phyloP scores from a whole-genome alignment of 78 protist species.

The Guillardia theta region DNA sequence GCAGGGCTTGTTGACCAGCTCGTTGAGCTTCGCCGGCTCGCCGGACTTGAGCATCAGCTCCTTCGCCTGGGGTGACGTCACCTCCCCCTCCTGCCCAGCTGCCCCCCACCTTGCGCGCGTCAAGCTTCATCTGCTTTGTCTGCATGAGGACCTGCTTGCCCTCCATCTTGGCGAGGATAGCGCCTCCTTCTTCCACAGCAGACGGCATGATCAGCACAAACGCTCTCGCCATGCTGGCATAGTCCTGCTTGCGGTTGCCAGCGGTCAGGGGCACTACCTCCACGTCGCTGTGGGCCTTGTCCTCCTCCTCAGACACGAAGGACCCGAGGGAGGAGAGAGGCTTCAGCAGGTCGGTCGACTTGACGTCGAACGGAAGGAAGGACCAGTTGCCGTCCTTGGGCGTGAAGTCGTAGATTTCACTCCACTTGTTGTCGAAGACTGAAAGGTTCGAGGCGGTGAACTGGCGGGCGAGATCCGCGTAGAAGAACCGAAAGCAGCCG shows the following conservation, averaged over 20 bases:
- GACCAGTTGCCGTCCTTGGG: not conserved
- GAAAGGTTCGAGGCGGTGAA: conserved; percentile 3
- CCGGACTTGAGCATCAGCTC: not conserved
- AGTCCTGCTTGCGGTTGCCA: not conserved
- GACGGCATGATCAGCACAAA: not conserved
- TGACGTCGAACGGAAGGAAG: conserved; percentile 2
- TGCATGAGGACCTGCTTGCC: not conserved
- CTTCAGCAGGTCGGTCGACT: not conserved
- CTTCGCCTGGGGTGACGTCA: not conserved
- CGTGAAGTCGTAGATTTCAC: conserved; percentile 20
- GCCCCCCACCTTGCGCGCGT: no score
- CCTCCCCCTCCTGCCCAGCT: no score
- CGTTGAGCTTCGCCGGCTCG: not conserved
- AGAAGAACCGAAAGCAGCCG: conserved; percentile 45
- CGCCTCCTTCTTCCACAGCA: not conserved
- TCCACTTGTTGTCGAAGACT: conserved; percentile 40
- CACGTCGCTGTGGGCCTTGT: not conserved
- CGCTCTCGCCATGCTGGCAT: not conserved
- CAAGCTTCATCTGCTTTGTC: not conserved
- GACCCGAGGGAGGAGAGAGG: not conserved
- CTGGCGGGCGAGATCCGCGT: conserved; percentile 9
- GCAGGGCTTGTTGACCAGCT: not conserved
- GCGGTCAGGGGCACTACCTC: conserved; percentile 25
- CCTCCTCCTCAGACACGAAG: not conserved
- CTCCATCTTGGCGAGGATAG: not conserved